Conservation (phyloP, 2,329 filamentous ascomycete genomes). For the Dryadomyces quercus-mongolicae region DNA sequence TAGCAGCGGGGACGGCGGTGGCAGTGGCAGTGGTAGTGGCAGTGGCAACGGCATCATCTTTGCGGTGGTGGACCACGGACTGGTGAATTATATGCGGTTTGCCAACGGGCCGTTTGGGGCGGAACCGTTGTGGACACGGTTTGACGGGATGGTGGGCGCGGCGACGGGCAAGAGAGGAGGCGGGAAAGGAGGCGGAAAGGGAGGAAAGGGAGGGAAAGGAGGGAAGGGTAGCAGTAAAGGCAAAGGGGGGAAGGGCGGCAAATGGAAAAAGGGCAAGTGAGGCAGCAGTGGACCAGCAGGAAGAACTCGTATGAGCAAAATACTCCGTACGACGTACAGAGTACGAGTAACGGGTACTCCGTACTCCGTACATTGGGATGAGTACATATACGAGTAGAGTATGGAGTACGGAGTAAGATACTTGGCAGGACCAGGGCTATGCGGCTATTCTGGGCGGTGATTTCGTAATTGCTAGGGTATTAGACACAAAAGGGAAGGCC, state of each 20-base stretch:
- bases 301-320: too few species aligned
- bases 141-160: slow-evolving; percentile 22
- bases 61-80: slow-evolving; percentile 78
- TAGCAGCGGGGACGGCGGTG: slow-evolving; percentile 19
- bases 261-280: not conserved
- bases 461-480: too few species aligned
- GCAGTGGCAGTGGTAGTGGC: slow-evolving; percentile 64
- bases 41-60: slow-evolving; percentile 65
- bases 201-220: not conserved
- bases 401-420: too few species aligned
- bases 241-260: not conserved
- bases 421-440: too few species aligned
- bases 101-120: slow-evolving; percentile 68
- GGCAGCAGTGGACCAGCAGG: too few species aligned
- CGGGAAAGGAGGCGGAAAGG: not conserved
- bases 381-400: too few species aligned
- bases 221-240: not conserved
- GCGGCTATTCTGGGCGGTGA: too few species aligned
- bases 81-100: slow-evolving; percentile 78
- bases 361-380: too few species aligned
- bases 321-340: too few species aligned
- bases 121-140: slow-evolving; percentile 58
- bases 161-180: slow-evolving; percentile 25
- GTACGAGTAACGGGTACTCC: too few species aligned
- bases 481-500: too few species aligned